These are phyloP conservation scores for Neurospora sp. DNA, from an alignment of 495 filamentous ascomycete genomes.

Conservation along the genomic window DNA sequence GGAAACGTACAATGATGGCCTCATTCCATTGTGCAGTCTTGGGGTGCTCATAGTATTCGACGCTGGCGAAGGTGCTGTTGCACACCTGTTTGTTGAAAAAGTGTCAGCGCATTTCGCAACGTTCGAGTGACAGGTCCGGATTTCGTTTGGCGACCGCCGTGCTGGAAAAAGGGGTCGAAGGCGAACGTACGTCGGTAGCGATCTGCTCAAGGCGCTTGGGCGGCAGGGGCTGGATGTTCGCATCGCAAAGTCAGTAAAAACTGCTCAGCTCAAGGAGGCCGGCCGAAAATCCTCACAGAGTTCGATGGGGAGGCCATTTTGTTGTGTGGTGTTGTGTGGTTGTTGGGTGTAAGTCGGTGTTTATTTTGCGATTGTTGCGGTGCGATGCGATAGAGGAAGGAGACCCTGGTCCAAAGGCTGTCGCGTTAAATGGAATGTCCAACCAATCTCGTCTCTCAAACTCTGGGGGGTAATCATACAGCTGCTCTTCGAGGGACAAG, in stretches of 20 bases:
- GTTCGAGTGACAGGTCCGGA: neutral
- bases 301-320: conserved; percentile 22
- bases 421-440: neutral
- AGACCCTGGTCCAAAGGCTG: neutral
- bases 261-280: neutral
- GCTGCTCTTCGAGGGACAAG: neutral
- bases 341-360: neutral
- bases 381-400: neutral
- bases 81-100: conserved; percentile 54
- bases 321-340: neutral
- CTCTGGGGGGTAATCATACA: neutral
- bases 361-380: neutral
- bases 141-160: neutral
- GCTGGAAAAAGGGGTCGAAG: neutral
- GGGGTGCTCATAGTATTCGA: conserved; percentile 71
- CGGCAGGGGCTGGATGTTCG: conserved; percentile 54
- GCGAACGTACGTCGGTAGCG: conserved; percentile 59
- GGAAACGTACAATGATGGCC: conserved; percentile 67
- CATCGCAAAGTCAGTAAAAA: neutral
- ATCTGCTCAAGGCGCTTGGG: conserved; percentile 71
- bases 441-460: neutral
- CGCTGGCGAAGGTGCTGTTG: conserved; percentile 59
- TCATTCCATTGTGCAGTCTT: conserved; percentile 79
- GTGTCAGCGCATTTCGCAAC: conserved; percentile 9
- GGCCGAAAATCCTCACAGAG: conserved; percentile 12